phyloP scores from a whole-genome alignment of 805 yeast species.

The Yamadazyma sp. region DNA sequence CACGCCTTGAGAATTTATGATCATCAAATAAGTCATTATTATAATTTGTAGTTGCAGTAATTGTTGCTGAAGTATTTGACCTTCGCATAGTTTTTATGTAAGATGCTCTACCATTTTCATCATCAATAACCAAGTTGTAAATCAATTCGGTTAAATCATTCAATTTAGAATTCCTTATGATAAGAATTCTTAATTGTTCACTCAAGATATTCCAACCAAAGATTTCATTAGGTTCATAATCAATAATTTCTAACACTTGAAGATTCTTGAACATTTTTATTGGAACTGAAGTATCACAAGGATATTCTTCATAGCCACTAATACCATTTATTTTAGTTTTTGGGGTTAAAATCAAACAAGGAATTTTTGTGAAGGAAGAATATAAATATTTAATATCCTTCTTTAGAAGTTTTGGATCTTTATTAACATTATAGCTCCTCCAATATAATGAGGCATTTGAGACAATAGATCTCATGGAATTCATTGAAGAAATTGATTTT shows the following conservation, averaged over 20 bases:
- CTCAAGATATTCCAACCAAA: constrained; percentile 63
- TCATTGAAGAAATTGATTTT: constrained; percentile 54
- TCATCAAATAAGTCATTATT: no score
- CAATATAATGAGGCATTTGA: constrained; percentile 41
- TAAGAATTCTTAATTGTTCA: constrained; percentile 52
- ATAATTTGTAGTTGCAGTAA: not conserved
- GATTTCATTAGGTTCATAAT: constrained; percentile 60
- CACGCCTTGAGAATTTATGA: constrained; percentile 20
- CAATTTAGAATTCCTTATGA: constrained; percentile 49
- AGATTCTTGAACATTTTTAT: constrained; percentile 58
- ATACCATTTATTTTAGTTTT: constrained; percentile 57
- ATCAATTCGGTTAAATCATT: constrained; percentile 52
- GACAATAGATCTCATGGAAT: constrained; percentile 52
- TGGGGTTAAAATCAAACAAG: constrained; percentile 59
- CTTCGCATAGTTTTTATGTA: constrained; percentile 9
- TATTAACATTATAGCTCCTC: constrained; percentile 30
- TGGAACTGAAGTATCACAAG: constrained; percentile 69
- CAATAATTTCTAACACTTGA: constrained; percentile 57
- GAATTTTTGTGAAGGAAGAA: constrained; percentile 62
- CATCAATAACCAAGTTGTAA: constrained; percentile 52
- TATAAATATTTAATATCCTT: constrained; percentile 56
- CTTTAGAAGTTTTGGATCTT: constrained; percentile 43
- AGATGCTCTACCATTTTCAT: constrained; percentile 37
- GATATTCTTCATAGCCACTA: constrained; percentile 64
- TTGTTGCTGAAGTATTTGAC: constrained; percentile 6